Evolutionary conservation across 2,329 filamentous ascomycete genomes (phyloP), one percentile per base, ranked within the genome.

Genomic region (Scytalidium lignicola): DNA sequence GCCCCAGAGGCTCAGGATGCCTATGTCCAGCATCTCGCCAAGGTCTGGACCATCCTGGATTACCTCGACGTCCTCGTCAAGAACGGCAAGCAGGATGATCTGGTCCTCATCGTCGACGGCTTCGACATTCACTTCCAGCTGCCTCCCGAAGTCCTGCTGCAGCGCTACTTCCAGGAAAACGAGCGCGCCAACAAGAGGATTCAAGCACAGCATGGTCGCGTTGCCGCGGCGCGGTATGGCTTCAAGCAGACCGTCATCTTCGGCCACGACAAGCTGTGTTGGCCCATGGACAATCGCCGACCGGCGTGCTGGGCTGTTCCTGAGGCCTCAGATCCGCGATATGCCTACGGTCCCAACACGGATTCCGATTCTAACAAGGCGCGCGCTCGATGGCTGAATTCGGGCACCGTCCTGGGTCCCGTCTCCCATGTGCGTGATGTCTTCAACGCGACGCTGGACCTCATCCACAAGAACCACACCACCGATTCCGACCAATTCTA

Each of bases 51-150:
- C 41, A 63, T 70, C 13, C 50, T 64, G 40, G 58, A 61, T n/a
- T 70, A 71, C 46, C 57, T 71, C 13, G 49, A 65, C 26, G 53
- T 54, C 15, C 55, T 70, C 2, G 49, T 51, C 8, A 12, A 2
- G 9, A 26, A 47, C 2, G 57, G 53, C 8, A 58, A 66, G 3
- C 64, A 82, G 49, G 70, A 79, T 18, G 84, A 88, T 60, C 65
- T 88, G 22, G 74, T 85, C 7, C 65, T 86, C 50, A 71, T 86
- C 43, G 72, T 83, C 5, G 83, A 87, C 60, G 81, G 78, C 1
- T 75, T 80, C 61, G 80, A 86, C 51, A 72, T 81, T 1, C 80
- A 82, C 67, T 80, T 86, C 51, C 84, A 88, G 62, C 68, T 87
- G 2, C 81, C 82, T 0, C 75, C 80, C 2, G 76, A 83, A 40